Evolutionary conservation across 192 early-diverging fungal genomes (phyloP).

Genomic region (Backusella parvicylindrica): DNA sequence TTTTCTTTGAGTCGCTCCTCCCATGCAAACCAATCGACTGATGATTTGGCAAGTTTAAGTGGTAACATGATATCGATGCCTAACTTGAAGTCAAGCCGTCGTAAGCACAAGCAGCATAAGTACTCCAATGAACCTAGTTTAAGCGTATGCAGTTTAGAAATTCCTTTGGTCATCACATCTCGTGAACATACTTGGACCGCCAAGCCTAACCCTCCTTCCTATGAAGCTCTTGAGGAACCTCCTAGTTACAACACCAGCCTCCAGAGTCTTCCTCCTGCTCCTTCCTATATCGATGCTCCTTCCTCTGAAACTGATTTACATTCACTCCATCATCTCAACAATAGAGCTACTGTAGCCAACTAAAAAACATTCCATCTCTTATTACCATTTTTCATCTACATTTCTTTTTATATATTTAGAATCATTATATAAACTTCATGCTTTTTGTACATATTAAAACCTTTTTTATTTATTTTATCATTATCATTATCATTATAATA

Average conservation of each 20-base stretch:
- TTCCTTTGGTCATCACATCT: conserved; percentile 29
- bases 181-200: conserved; percentile 22
- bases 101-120: neutral
- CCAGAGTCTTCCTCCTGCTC: conserved; percentile 11
- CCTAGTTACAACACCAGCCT: conserved; percentile 17
- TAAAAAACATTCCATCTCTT: neutral
- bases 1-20: conserved; percentile 2
- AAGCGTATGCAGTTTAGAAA: conserved; percentile 14
- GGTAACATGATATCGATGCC: neutral
- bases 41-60: neutral
- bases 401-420: neutral
- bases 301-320: neutral
- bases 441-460: neutral
- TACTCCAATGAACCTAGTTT: conserved; percentile 1
- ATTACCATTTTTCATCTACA: neutral
- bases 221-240: conserved; percentile 17
- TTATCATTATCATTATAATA: neutral
- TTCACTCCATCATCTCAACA: neutral
- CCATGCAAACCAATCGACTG: neutral
- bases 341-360: neutral
- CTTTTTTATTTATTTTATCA: neutral
- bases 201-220: conserved; percentile 18
- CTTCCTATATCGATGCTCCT: neutral
- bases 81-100: neutral
- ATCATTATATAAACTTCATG: neutral